phyloP scores from a whole-genome alignment of 768 basidiomycete genomes.

The Serpula lacrymans region DNA sequence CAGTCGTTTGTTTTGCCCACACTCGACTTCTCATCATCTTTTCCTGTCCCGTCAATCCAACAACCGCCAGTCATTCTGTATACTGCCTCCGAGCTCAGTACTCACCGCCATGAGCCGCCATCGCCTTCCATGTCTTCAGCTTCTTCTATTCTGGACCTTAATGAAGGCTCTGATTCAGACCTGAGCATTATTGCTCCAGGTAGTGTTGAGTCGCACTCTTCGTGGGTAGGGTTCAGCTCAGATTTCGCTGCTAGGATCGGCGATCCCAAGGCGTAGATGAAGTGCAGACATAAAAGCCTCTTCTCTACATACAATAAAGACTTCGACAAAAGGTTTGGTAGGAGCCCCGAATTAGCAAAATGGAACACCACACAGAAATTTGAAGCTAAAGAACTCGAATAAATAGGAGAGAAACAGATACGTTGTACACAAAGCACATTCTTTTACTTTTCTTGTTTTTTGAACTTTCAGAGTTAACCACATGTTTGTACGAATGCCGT shows the following conservation, averaged over 20 bases:
- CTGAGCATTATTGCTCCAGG: slow-evolving; percentile 9
- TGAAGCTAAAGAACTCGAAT: too few relatives aligned
- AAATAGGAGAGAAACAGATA: too few relatives aligned
- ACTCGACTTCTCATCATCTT: slow-evolving; percentile 64
- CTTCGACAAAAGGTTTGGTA: too few relatives aligned
- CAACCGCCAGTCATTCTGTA: slow-evolving; percentile 6
- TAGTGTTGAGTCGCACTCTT: slow-evolving; percentile 32
- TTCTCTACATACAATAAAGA: too few relatives aligned
- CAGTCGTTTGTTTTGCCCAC: slow-evolving; percentile 75
- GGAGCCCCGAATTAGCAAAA: too few relatives aligned
- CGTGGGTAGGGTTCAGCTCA: slow-evolving; percentile 42
- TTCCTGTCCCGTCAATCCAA: slow-evolving; percentile 24
- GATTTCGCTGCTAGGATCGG: slow-evolving; percentile 27
- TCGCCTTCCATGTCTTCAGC: slow-evolving; percentile 20
- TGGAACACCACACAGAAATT: too few relatives aligned
- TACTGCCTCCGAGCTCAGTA: slow-evolving; percentile 6
- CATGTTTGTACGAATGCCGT: too few relatives aligned
- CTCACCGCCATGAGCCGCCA: too few relatives aligned
- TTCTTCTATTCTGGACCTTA: slow-evolving; percentile 32
- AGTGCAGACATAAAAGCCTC: too few relatives aligned
- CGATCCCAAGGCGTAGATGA: not conserved
- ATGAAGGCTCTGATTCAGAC: slow-evolving; percentile 14
- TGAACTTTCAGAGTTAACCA: too few relatives aligned
- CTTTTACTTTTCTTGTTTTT: too few relatives aligned
- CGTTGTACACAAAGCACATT: too few relatives aligned